Conservation (phyloP, 768 basidiomycete species). For the Phylloporus sp. region DNA sequence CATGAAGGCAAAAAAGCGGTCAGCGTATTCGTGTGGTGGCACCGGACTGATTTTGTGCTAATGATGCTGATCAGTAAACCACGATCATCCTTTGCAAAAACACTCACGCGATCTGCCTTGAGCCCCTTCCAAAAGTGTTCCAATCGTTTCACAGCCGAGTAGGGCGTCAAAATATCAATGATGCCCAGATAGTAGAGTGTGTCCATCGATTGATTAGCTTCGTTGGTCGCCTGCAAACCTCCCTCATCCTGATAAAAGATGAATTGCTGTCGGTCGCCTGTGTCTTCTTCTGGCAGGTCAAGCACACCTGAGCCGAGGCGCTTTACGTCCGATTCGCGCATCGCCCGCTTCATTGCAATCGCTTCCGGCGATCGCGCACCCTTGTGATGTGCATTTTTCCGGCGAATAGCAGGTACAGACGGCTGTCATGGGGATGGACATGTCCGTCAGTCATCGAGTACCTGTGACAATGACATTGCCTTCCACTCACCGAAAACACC, state of each 20-base stretch:
- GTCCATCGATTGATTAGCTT: conserved; percentile 67
- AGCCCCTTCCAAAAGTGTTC: conserved; percentile 95
- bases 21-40: conserved; percentile 79
- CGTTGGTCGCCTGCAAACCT: conserved; percentile 86
- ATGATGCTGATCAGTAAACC: background rate
- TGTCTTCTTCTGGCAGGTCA: conserved; percentile 60
- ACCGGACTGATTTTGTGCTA: conserved; percentile 96
- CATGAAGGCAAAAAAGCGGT: conserved; percentile 87
- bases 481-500: conserved; percentile 76
- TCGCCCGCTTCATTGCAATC: conserved; percentile 79
- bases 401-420: conserved; percentile 59
- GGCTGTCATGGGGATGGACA: conserved; percentile 43
- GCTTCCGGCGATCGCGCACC: conserved; percentile 65
- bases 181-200: conserved; percentile 92
- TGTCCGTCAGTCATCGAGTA: background rate
- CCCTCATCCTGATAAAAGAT: conserved; percentile 98
- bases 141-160: conserved; percentile 65
- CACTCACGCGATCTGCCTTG: conserved; percentile 77
- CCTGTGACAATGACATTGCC: background rate
- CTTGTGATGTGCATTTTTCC: conserved; percentile 57
- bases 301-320: conserved; percentile 52
- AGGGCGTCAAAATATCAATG: conserved; percentile 96
- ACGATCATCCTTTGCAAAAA: background rate
- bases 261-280: conserved; percentile 60
- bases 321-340: conserved; percentile 79